Conservation (phyloP, 75 land plant species). For the Pinus taeda region DNA sequence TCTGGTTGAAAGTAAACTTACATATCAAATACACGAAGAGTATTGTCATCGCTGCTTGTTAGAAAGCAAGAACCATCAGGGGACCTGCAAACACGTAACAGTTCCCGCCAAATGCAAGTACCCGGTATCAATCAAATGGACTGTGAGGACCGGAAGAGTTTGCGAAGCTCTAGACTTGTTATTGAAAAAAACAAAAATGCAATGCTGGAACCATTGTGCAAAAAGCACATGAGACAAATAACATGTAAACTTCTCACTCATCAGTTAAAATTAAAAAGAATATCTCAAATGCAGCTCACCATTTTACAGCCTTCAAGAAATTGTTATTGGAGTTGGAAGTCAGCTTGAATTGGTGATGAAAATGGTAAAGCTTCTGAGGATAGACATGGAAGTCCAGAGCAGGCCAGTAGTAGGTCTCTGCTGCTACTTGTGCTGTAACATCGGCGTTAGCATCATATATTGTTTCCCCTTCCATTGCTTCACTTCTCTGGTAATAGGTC, state of each 20-base stretch:
- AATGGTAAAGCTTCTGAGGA: constrained; percentile 73
- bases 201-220: not conserved
- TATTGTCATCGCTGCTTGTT: constrained; percentile 79
- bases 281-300: constrained; percentile 32
- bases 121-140: not conserved
- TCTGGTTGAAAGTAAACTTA: constrained; percentile 16
- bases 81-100: constrained; percentile 54
- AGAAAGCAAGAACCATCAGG: constrained; percentile 97
- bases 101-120: not conserved
- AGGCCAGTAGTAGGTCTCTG: constrained; percentile 35
- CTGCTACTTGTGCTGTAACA: too few relatives aligned
- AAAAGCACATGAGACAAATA: not conserved
- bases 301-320: constrained; percentile 93
- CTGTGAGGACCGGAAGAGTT: not conserved
- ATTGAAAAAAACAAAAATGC: not conserved
- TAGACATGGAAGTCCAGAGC: constrained; percentile 48
- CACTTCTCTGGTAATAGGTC: not conserved
- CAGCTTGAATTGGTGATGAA: constrained; percentile 63
- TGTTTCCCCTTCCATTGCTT: too few relatives aligned
- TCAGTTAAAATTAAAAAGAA: not conserved
- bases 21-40: constrained; percentile 72
- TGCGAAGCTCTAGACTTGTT: not conserved
- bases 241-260: not conserved
- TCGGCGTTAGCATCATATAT: too few relatives aligned
- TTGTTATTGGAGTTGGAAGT: constrained; percentile 45